Evolutionary conservation across 129 eudicot species (phyloP), one percentile per base, ranked within the genome.

Genomic region (Artemisia argyi): DNA sequence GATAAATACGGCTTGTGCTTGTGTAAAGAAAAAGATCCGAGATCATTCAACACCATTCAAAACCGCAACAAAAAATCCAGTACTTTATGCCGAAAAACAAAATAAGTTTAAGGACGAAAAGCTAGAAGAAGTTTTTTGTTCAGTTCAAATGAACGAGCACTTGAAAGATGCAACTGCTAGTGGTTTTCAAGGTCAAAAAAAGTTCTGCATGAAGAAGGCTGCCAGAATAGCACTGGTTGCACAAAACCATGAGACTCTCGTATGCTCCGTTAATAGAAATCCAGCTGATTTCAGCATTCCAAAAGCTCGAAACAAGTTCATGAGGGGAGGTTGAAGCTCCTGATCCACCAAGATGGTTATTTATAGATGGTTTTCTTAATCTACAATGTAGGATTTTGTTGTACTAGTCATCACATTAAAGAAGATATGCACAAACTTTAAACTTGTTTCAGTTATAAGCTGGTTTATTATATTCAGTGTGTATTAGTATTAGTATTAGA

Each of bases 231-330:
- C 69, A 59, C 30, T 47, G 49, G 47, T 49, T 59, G 76, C 69
- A 59, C 30, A 24, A 63, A 73, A 68, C n/a, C 8, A 57, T 28
- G 50, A 50, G 28, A 11, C 32, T 55, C 58, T 69, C 14, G 20
- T 56, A 50, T 80, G 80, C 65, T 63, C 80, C 5, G 30, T 75
- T 11, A 80, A 70, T 72, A 75, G 73, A 49, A 80, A 80, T 65
- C 84, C 84, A 6, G 77, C 84, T 24, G 84, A 80, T 80, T 69
- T 80, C 74, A 69, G 73, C 73, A 64, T 42, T 0, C 80, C 80
- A 1, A 59, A 76, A 20, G 61, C 39, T 8, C 56, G 53, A 75
- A 75, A 61, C 30, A 50, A 63, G 77, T 80, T 80, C 48, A 80
- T 80, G 84, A 70, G 84, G 65, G 76, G 80, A 69, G 54, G 69